phyloP scores from a whole-genome alignment of 139 green algal species.

The Chlamydomonas schloesseri region DNA sequence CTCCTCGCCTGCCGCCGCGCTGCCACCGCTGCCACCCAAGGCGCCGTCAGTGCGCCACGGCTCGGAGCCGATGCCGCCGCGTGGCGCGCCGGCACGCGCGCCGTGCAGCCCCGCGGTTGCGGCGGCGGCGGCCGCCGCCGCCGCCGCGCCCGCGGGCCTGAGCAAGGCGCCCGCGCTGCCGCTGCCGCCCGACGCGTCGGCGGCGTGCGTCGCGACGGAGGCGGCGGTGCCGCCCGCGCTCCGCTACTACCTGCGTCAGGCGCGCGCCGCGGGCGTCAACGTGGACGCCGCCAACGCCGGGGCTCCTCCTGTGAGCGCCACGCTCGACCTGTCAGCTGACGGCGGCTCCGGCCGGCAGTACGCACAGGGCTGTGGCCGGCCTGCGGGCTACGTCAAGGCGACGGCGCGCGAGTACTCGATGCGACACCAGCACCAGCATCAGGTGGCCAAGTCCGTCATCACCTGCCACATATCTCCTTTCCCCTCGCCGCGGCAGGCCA shows the following conservation, averaged over 20 bases:
- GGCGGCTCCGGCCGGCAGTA: not conserved
- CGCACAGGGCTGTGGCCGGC: not conserved
- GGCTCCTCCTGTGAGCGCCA: not conserved
- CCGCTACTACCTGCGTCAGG: slow-evolving; percentile 31
- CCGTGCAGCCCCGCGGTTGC: not conserved
- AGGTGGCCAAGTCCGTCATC: no score
- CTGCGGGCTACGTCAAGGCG: no score
- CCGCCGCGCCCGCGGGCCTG: not conserved
- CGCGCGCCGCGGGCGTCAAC: not conserved
- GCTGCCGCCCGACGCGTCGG: not conserved
- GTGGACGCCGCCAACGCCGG: not conserved
- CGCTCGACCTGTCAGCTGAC: no score
- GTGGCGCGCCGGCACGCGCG: not conserved
- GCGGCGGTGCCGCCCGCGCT: slow-evolving; percentile 10
- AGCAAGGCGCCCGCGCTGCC: slow-evolving; percentile 15
- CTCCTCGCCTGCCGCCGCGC: not conserved
- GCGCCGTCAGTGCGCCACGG: not conserved
- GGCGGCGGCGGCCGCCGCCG: not conserved
- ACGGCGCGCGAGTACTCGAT: no score
- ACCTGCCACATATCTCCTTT: no score
- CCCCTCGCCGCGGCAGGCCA: no score
- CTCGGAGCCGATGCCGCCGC: not conserved
- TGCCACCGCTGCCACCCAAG: not conserved
- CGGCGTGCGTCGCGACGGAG: not conserved
- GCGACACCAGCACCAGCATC: no score